Percentiles rank a stretch among this genome's conserved stretches.
Evolutionary conservation across 192 early-diverging fungal genomes (phyloP).

Genomic region (Podila verticillata): DNA sequence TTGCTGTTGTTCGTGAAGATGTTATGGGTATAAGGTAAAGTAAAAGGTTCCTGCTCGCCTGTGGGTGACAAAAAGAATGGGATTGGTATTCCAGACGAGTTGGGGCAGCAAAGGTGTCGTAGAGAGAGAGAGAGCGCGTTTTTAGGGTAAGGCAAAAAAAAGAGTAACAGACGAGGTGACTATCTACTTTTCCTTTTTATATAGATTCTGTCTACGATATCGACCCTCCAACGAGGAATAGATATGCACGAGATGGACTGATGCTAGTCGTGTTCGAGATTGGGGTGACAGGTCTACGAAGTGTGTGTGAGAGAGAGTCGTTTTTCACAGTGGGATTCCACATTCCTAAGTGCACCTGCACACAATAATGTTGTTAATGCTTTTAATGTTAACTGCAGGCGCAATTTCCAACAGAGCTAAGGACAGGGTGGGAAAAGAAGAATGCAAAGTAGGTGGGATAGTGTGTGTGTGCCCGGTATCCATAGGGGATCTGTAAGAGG

Average conservation of each 20-base stretch:
- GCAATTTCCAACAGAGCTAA: not conserved
- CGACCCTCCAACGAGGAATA: not conserved
- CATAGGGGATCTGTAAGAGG: too few relatives aligned
- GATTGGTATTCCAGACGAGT: too few relatives aligned
- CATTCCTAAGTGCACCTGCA: conserved; percentile 11
- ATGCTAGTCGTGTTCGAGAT: conserved; percentile 28
- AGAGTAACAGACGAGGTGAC: not conserved
- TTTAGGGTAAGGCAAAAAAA: not conserved
- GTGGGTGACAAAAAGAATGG: too few relatives aligned
- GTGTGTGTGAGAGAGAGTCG: not conserved
- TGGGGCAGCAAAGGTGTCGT: not conserved
- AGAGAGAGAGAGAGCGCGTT: not conserved
- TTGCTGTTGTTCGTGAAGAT: not conserved
- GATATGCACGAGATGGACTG: not conserved
- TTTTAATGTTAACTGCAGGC: too few relatives aligned
- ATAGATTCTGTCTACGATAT: too few relatives aligned
- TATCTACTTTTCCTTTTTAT: not conserved
- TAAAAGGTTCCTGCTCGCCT: not conserved
- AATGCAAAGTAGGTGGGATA: not conserved
- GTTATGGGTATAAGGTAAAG: not conserved
- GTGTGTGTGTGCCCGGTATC: too few relatives aligned
- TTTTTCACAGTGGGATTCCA: conserved; percentile 3
- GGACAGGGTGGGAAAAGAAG: not conserved
- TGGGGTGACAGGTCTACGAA: too few relatives aligned
- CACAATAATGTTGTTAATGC: not conserved